Evolutionary conservation across 768 basidiomycete species (phyloP).

Genomic region (Russula virescens): DNA sequence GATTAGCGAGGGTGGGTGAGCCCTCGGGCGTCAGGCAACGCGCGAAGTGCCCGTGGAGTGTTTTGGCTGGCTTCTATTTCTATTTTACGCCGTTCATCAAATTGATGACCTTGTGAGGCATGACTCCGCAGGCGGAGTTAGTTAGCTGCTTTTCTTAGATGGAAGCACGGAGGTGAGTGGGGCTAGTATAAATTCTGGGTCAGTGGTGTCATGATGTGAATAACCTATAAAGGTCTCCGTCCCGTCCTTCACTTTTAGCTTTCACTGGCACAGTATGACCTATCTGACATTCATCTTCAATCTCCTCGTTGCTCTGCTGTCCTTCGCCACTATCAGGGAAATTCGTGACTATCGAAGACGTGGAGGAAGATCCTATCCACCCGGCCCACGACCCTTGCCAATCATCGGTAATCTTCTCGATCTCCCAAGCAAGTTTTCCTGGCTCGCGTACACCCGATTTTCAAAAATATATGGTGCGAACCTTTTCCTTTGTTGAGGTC

Average conservation of each 20-base stretch:
- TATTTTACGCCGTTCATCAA: no score
- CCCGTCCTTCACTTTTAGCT: background rate
- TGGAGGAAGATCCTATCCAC: background rate
- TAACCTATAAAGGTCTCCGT: no score
- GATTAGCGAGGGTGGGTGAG: no score
- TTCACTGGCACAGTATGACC: background rate
- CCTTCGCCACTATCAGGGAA: background rate
- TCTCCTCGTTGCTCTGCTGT: background rate
- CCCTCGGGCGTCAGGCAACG: no score
- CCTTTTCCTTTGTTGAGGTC: background rate
- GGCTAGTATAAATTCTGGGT: background rate
- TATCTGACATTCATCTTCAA: background rate
- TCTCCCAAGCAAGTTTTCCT: background rate
- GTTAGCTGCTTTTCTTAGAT: background rate
- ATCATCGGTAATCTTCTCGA: constrained; percentile 5
- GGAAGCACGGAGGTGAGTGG: background rate
- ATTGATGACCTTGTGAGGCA: no score
- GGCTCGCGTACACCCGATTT: background rate
- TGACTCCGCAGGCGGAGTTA: no score
- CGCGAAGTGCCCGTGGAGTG: no score
- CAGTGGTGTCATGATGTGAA: background rate
- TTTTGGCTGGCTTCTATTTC: no score
- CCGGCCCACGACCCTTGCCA: constrained; percentile 1
- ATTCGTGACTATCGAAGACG: background rate
- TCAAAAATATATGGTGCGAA: background rate